Percentiles rank a stretch among this genome's conserved stretches.
Evolutionary conservation across 495 filamentous ascomycete species (phyloP).

Genomic region (Trichoderma reesei): DNA sequence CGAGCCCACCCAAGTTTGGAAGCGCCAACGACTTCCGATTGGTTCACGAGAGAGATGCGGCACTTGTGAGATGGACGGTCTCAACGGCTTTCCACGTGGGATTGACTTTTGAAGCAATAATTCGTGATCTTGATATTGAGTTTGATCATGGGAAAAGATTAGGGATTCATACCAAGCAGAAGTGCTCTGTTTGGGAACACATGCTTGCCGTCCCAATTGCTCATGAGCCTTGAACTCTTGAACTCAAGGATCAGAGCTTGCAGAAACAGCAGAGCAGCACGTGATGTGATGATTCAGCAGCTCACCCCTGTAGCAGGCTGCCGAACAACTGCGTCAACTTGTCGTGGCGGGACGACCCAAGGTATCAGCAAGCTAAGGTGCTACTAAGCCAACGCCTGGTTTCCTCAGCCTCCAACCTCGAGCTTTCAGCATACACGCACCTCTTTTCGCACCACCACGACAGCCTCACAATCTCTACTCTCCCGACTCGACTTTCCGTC

Average conservation of each 20-base stretch:
- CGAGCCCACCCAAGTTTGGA: neutral
- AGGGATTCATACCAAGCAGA: no score
- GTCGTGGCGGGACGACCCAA: no score
- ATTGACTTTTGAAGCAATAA: no score
- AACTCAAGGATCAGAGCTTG: no score
- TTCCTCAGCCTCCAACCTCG: neutral
- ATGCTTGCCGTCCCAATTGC: no score
- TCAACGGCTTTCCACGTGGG: no score
- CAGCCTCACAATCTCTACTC: neutral
- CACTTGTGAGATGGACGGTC: no score
- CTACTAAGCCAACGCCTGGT: neutral
- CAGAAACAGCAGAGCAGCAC: neutral
- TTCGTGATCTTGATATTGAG: no score
- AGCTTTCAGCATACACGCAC: neutral
- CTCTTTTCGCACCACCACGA: neutral
- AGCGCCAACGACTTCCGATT: neutral
- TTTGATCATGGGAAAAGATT: no score
- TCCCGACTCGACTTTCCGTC: neutral
- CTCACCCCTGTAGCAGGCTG: constrained; percentile 1
- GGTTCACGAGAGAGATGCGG: no score
- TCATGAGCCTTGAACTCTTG: neutral
- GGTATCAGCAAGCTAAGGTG: constrained; percentile 6
- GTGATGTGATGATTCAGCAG: neutral
- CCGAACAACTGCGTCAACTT: constrained; percentile 4
- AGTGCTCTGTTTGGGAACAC: no score